Percentiles rank a stretch among this genome's conserved stretches.
phyloP scores from a whole-genome alignment of 1,284 basidiomycete species.

The Anthracocystis setariae region DNA sequence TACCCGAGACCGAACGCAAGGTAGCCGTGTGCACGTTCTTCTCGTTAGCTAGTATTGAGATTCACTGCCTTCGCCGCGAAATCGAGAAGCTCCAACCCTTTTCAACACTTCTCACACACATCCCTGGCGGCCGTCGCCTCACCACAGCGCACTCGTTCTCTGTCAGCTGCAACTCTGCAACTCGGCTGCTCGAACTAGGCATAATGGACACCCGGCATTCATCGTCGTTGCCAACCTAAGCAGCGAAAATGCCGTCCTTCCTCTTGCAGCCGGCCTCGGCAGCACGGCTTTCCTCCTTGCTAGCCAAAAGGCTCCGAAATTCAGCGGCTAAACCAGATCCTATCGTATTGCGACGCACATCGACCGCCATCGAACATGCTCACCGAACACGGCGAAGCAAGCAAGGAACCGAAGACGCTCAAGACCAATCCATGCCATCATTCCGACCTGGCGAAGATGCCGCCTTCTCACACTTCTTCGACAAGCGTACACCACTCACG shows the following conservation, averaged over 20 bases:
- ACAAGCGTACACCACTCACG: slow-evolving; percentile 1
- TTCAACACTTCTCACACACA: no score
- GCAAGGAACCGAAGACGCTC: slow-evolving; percentile 1
- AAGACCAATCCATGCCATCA: neutral
- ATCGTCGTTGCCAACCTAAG: neutral
- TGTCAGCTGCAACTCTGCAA: neutral
- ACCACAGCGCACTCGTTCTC: no score
- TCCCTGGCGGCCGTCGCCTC: no score
- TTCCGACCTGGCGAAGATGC: neutral
- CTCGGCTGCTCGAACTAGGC: no score
- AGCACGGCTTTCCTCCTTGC: slow-evolving; percentile 6
- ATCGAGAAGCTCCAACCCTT: no score
- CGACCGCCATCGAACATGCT: neutral
- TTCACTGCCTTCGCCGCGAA: no score
- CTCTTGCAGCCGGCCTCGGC: slow-evolving; percentile 7
- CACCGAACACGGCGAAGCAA: neutral
- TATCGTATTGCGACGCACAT: neutral
- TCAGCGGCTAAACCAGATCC: neutral
- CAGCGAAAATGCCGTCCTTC: slow-evolving; percentile 21
- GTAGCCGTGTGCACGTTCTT: no score
- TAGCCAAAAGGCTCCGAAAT: neutral
- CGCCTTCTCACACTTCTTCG: slow-evolving; percentile 37
- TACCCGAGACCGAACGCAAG: no score
- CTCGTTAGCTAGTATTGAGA: no score
- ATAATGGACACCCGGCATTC: slow-evolving; percentile 13